Percentiles rank a stretch among this genome's conserved stretches.
These are phyloP conservation scores for Neurospora sp. DNA, from an alignment of 2,329 filamentous ascomycete genomes.

Conservation along the genomic window DNA sequence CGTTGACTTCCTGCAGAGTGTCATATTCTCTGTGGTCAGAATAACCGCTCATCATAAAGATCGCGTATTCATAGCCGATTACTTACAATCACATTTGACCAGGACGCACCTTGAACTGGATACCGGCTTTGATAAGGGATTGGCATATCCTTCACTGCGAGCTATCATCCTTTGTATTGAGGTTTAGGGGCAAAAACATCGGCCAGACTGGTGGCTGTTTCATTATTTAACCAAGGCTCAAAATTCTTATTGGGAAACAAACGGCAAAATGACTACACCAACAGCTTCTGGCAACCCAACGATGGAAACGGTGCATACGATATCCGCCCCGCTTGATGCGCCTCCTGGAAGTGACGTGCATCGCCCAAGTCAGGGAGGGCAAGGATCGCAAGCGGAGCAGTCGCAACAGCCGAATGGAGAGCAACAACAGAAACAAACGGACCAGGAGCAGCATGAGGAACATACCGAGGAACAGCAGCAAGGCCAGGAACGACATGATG, in stretches of 20 bases:
- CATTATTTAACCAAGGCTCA: neutral
- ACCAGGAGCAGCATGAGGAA: neutral
- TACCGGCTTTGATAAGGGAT: neutral
- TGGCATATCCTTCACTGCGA: neutral
- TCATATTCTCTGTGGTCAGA: neutral
- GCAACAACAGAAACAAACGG: neutral
- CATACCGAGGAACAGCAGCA: neutral
- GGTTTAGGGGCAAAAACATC: neutral
- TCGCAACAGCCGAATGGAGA: constrained; percentile 6
- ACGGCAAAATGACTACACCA: neutral
- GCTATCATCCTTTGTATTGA: neutral
- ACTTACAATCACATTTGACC: neutral
- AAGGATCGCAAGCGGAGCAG: neutral
- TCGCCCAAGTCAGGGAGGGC: neutral
- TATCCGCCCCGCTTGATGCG: neutral
- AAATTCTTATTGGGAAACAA: neutral
- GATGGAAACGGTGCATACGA: neutral
- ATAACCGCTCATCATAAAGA: neutral
- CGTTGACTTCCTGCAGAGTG: neutral
- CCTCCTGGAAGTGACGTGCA: neutral
- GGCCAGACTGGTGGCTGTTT: neutral
- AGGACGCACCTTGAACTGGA: neutral
- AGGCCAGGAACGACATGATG: constrained; percentile 13
- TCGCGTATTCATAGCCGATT: neutral
- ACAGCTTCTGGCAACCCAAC: neutral